A percentile compares a stretch with the other conserved stretches of the same genome.
Evolutionary conservation across 78 protist species (phyloP).

Genomic region (Mastigamoeba balamuthi): DNA sequence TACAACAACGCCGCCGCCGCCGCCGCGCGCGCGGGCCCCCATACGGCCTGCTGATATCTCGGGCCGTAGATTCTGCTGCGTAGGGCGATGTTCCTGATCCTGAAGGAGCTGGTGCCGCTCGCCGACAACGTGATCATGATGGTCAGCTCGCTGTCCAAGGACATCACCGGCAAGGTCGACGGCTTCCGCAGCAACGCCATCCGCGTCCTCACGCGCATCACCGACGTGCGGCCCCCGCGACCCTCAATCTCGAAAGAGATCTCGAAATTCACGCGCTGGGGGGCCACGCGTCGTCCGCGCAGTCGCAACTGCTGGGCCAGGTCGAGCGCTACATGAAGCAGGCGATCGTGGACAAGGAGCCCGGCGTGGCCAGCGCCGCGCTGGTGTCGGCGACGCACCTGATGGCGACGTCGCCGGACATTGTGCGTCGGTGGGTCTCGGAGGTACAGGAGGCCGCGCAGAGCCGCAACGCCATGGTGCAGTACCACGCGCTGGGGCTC

Average conservation of each 20-base stretch:
- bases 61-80: constrained; percentile 63
- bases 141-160: constrained; percentile 68
- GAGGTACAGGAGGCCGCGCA: constrained; percentile 73
- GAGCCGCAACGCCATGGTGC: constrained; percentile 68
- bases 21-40: too few species aligned
- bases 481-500: constrained; percentile 90
- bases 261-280: too few species aligned
- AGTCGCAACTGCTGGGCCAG: constrained; percentile 59
- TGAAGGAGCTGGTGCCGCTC: constrained; percentile 77
- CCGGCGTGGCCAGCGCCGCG: constrained; percentile 87
- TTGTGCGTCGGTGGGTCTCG: constrained; percentile 70
- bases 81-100: constrained; percentile 70
- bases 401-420: constrained; percentile 51
- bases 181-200: constrained; percentile 86
- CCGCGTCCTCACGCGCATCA: constrained; percentile 80
- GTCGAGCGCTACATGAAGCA: constrained; percentile 91
- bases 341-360: constrained; percentile 87
- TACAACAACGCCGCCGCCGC: too few species aligned
- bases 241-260: too few species aligned
- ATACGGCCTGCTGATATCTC: too few species aligned
- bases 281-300: too few species aligned
- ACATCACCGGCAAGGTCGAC: constrained; percentile 74
- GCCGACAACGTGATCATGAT: constrained; percentile 87
- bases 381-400: constrained; percentile 85
- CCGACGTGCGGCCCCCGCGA: constrained; percentile 64